Conservation (phyloP, 2,329 filamentous ascomycete genomes). For the Phialophora expanda region DNA sequence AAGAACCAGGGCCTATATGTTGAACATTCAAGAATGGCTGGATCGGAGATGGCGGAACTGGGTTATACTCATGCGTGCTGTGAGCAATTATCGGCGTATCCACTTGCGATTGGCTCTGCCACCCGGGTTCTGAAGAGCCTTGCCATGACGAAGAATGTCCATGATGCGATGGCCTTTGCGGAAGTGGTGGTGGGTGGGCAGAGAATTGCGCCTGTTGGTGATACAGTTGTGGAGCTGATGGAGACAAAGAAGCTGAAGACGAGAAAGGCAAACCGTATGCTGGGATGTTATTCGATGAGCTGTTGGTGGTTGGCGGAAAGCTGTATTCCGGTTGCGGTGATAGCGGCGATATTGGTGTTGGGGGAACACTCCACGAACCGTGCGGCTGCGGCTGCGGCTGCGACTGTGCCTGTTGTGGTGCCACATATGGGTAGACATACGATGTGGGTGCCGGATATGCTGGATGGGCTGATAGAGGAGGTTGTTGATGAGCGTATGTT, state of each 20-base stretch:
- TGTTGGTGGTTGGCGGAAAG: not conserved
- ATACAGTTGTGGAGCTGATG: slow-evolving; percentile 10
- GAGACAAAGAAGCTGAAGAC: not conserved
- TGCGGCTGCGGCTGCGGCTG: slow-evolving; percentile 11
- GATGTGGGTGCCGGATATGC: not conserved
- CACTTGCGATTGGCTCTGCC: not conserved
- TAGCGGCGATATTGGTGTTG: slow-evolving; percentile 11
- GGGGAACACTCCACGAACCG: slow-evolving; percentile 19
- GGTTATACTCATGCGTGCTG: not conserved
- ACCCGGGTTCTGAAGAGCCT: not conserved
- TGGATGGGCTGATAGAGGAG: slow-evolving; percentile 9
- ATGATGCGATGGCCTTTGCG: slow-evolving; percentile 10
- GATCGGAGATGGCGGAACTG: not conserved
- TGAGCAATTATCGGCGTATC: not conserved
- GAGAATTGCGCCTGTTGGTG: slow-evolving; percentile 7
- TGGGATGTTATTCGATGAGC: not conserved
- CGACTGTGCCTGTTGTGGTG: slow-evolving; percentile 1
- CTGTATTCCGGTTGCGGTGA: slow-evolving; percentile 11
- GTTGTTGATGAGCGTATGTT: slow-evolving; percentile 9
- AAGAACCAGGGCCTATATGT: not conserved
- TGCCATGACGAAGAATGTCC: slow-evolving; percentile 10
- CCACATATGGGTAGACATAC: slow-evolving; percentile 10
- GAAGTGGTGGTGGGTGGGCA: slow-evolving; percentile 12
- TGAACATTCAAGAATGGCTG: not conserved
- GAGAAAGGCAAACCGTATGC: slow-evolving; percentile 6